Conservation (phyloP, 257 asterid species). For the Nicotiana tomentosiformis region DNA sequence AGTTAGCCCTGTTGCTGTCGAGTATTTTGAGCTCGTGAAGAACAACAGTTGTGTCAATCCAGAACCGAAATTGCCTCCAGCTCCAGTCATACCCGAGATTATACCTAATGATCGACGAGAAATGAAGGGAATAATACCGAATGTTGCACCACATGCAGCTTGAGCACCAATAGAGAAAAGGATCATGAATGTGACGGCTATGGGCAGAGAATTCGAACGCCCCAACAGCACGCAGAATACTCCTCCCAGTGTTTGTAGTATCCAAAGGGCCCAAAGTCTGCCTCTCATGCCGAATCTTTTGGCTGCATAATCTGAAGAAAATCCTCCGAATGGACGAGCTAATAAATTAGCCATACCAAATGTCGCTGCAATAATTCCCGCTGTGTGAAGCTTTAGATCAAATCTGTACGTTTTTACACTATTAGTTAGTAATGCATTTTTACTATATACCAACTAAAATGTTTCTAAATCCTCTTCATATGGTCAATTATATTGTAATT, state of each 20-base stretch:
- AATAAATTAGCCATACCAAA: slow-evolving; percentile 55
- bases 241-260: slow-evolving; percentile 48
- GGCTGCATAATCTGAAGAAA: slow-evolving; percentile 30
- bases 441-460: too few relatives aligned
- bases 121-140: slow-evolving; percentile 30
- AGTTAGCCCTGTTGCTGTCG: slow-evolving; percentile 25
- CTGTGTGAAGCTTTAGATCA: slow-evolving; percentile 42
- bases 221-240: slow-evolving; percentile 30
- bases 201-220: slow-evolving; percentile 12
- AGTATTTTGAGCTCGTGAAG: slow-evolving; percentile 20
- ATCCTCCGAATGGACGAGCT: slow-evolving; percentile 48
- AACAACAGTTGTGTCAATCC: slow-evolving; percentile 37
- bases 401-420: slow-evolving; percentile 22
- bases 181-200: slow-evolving; percentile 40
- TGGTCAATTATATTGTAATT: too few relatives aligned
- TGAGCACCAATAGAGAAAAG: slow-evolving; percentile 43
- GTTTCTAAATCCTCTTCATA: too few relatives aligned
- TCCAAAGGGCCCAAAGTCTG: slow-evolving; percentile 49
- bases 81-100: slow-evolving; percentile 33
- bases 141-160: slow-evolving; percentile 37
- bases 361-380: slow-evolving; percentile 48
- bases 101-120: slow-evolving; percentile 33
- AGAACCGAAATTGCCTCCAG: slow-evolving; percentile 33
- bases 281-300: slow-evolving; percentile 54
- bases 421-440: too few relatives aligned